Base-by-base conservation (phyloP, 352 stramenopile genomes). In the Saprolegnia diclina region DNA sequence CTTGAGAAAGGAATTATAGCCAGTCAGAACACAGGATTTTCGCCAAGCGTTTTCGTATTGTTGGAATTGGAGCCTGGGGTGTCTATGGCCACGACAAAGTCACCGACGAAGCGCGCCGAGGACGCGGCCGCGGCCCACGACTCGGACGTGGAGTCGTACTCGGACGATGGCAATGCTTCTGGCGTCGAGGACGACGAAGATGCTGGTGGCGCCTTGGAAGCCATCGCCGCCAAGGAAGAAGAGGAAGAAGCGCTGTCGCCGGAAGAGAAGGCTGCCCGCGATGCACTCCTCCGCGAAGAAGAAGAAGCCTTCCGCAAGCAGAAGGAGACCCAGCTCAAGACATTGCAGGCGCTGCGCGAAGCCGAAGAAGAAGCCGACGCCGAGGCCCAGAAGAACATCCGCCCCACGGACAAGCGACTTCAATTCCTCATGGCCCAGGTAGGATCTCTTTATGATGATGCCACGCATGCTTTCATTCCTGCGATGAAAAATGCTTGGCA, bases 361-460 rank as follows among this genome's bases (percentile, higher is more conserved):
- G 79, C 64, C 19, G 61, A 93, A 14, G 85, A 86, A 62, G 77
- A 91, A 71, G 78, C 59, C 18, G 57, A 92, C 7, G 71, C 75
- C 50, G 76, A 89, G 48, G 82, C 81, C 1, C 88, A 72, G 75
- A 62, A 52, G 21, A 72, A 72, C 24, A 90, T 90, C 71, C 73
- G 75, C 2, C 71, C 73, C 13, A n/a, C 73, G 0, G 80, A 94
- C 66, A 83, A 85, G 74, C 89, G 89, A 63, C 88, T 94, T 82
- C 80, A 79, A 45, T 94, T 94, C 66, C 74, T 94, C n/a, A 94
- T 94, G 87, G 87, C 87, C 2, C 87, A 90, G 74, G 74, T 79
- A 66, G 40, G 4, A 21, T 62, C 9, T 16, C 40, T 35, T 6
- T 5, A 5, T 35, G 29, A 44, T 16, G 1, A 26, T 19, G 10